phyloP scores from a whole-genome alignment of 2,329 filamentous ascomycete species.

The Coleophoma eucalyptorum region DNA sequence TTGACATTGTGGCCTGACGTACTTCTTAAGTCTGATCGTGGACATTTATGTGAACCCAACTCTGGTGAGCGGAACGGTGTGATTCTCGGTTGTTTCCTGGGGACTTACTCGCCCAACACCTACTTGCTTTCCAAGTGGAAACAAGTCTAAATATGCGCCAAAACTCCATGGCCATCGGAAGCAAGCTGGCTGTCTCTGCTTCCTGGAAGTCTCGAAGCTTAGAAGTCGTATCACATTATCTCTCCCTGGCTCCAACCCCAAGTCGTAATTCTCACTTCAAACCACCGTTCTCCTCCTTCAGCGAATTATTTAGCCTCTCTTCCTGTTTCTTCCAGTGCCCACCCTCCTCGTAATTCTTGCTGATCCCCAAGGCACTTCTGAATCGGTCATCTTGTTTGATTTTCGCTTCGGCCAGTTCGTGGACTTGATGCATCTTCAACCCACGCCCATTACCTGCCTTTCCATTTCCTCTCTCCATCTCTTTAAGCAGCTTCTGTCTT shows the following conservation, averaged over 20 bases:
- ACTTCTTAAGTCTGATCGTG: too few species aligned
- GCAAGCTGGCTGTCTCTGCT: too few species aligned
- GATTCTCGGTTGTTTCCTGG: too few species aligned
- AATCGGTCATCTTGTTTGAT: slow-evolving; percentile 91
- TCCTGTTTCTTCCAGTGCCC: slow-evolving; percentile 83
- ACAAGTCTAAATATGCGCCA: too few species aligned
- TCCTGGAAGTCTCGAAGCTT: too few species aligned
- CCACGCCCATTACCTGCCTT: slow-evolving; percentile 42
- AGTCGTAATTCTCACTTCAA: slow-evolving; percentile 7
- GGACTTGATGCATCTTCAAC: slow-evolving; percentile 89
- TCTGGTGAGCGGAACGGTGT: too few species aligned
- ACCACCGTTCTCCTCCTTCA: slow-evolving; percentile 28
- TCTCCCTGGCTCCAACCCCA: too few species aligned
- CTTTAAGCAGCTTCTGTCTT: slow-evolving; percentile 54
- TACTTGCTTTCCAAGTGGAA: too few species aligned
- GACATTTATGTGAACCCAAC: too few species aligned
- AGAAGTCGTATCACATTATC: too few species aligned
- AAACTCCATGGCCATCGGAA: too few species aligned
- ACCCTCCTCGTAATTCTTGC: slow-evolving; percentile 80
- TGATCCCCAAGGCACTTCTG: slow-evolving; percentile 81
- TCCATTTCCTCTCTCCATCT: slow-evolving; percentile 31
- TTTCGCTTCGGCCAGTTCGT: slow-evolving; percentile 94
- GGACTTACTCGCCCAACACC: too few species aligned
- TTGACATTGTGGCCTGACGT: background rate
- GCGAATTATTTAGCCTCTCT: slow-evolving; percentile 52